Base-by-base conservation (phyloP, 176 grass and related monocot species). In the Aegilops speltoides region DNA sequence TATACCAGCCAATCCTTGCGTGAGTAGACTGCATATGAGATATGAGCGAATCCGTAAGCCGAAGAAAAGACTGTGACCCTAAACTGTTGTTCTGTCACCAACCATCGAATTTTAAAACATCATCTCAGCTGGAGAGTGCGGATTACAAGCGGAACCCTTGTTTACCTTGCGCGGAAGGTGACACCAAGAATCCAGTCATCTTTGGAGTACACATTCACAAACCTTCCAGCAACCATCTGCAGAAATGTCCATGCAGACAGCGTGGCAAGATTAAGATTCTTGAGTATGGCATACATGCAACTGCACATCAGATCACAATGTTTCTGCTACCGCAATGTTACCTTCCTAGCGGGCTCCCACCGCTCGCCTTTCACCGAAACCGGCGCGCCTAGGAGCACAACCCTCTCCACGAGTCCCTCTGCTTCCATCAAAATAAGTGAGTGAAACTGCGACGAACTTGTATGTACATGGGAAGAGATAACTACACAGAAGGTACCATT, bases 141-240 rank as follows among this genome's bases (percentile, higher is more conserved):
- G 41, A 66, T 4, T 23, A 52, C 1, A 24, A 6, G 19, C 4
- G 6, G 23, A 82, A 62, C 17, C 10, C 37, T 46, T 10, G 64
- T 90, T 81, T 91, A 98, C 96, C 96, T 95, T 62, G 96, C 93
- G 32, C 91, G 96, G 64, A 98, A 98, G 63, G 93, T 93, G 14
- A 98, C 88, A 69, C 96, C 93, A 9, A 95, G 96, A 89, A 98
- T 93, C 96, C 93, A 95, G 73, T 98, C 96, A 92, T 95, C 94
- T 83, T 70, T 93, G 0, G 96, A 98, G 78, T 94, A 98, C 15
- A 91, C 88, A 76, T 98, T 98, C 50, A 95, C 89, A 85, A 98
- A 98, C 86, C 96, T 95, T 34, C 90, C 93, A 26, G 93, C 80
- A 83, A 95, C 88, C 86, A 98, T 89, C 93, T 98, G 85, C 77